Evolutionary conservation across 2,329 filamentous ascomycete genomes (phyloP).

Genomic region (Apiospora pterosperma): DNA sequence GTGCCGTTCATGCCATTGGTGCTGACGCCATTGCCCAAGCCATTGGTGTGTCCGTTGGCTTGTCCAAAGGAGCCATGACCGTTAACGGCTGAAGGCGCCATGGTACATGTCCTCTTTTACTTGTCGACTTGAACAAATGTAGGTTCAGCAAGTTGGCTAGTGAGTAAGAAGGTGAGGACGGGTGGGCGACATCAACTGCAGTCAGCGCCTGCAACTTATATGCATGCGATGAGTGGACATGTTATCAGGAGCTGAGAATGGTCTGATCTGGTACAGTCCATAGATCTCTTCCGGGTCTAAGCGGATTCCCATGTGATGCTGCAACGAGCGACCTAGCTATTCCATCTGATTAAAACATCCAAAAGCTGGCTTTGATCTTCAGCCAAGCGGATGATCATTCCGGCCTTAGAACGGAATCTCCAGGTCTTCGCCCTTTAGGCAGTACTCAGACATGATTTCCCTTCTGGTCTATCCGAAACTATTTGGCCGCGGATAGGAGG

Average conservation of each 20-base stretch:
- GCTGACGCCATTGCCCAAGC: constrained; percentile 5
- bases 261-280: too few relatives aligned
- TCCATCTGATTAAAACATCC: constrained; percentile 10
- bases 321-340: constrained; percentile 8
- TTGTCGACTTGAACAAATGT: constrained; percentile 15
- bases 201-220: background rate
- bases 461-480: constrained; percentile 23
- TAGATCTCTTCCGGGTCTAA: background rate
- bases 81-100: constrained; percentile 27
- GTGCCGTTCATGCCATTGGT: constrained; percentile 17
- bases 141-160: constrained; percentile 5
- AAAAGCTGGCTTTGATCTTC: constrained; percentile 13
- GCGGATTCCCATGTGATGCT: background rate
- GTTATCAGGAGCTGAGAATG: too few relatives aligned
- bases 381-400: constrained; percentile 27
- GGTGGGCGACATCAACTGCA: background rate
- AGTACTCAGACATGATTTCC: constrained; percentile 12
- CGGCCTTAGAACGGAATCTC: constrained; percentile 25
- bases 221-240: background rate
- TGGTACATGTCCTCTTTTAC: constrained; percentile 20
- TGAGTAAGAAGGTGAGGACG: background rate
- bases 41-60: constrained; percentile 22
- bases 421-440: constrained; percentile 18
- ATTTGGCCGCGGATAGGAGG: background rate
- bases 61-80: constrained; percentile 18